Percentiles rank a stretch among this genome's conserved stretches.
These are phyloP conservation scores for Parmelia sp. DNA, from an alignment of 495 filamentous ascomycete genomes.

Conservation along the genomic window DNA sequence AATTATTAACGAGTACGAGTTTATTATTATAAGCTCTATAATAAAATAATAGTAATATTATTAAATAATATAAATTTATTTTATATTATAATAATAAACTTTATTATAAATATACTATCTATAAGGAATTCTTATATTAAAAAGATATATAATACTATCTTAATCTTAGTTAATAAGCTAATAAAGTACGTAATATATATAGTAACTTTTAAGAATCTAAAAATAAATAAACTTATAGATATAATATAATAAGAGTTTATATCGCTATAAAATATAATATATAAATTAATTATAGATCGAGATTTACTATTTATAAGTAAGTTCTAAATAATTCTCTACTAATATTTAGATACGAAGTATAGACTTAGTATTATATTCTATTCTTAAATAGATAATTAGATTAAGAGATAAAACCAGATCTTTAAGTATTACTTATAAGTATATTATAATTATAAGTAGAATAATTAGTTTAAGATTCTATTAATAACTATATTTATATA, in stretches of 20 bases:
- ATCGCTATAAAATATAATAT: background rate
- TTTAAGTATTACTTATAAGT: conserved; percentile 24
- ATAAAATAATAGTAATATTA: background rate
- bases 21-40: background rate
- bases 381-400: background rate
- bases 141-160: too few relatives aligned
- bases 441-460: conserved; percentile 25
- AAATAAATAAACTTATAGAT: background rate
- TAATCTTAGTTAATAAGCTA: too few relatives aligned
- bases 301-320: background rate
- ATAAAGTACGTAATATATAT: too few relatives aligned
- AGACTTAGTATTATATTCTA: background rate
- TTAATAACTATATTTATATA: background rate
- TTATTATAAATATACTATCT: background rate
- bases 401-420: conserved; percentile 17
- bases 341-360: background rate
- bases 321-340: background rate
- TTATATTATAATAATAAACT: background rate
- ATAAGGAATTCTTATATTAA: background rate
- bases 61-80: background rate
- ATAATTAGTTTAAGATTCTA: conserved; percentile 12
- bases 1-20: background rate
- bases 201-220: too few relatives aligned
- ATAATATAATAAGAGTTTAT: background rate
- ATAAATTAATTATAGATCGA: background rate